phyloP scores from a whole-genome alignment of 2,329 filamentous ascomycete species.

The Aureobasidium namibiae region DNA sequence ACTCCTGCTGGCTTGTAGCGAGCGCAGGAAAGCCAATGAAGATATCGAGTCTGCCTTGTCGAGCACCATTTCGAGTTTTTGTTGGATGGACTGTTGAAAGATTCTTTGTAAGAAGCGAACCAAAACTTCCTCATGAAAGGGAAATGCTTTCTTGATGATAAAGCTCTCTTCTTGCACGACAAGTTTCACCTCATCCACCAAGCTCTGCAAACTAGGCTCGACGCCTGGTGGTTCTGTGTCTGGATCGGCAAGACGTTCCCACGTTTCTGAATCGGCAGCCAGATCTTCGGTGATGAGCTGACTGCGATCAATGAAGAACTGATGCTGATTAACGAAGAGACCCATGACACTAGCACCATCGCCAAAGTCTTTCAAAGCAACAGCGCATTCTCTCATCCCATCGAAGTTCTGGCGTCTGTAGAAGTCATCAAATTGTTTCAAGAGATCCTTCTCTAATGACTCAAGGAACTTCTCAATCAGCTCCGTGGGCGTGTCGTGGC shows the following conservation, averaged over 20 bases:
- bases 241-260: slow-evolving; percentile 89
- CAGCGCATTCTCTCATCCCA: slow-evolving; percentile 95
- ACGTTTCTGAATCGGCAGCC: slow-evolving; percentile 59
- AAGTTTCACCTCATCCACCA: slow-evolving; percentile 89
- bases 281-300: slow-evolving; percentile 87
- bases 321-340: slow-evolving; percentile 95
- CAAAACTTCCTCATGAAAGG: slow-evolving; percentile 89
- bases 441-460: slow-evolving; percentile 84
- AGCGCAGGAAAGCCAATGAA: slow-evolving; percentile 81
- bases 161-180: slow-evolving; percentile 96
- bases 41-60: slow-evolving; percentile 92
- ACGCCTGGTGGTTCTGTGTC: slow-evolving; percentile 86
- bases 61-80: slow-evolving; percentile 87
- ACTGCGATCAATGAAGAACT: slow-evolving; percentile 96
- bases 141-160: slow-evolving; percentile 93
- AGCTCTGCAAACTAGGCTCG: slow-evolving; percentile 81
- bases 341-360: slow-evolving; percentile 92
- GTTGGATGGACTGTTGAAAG: slow-evolving; percentile 97
- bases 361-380: slow-evolving; percentile 90
- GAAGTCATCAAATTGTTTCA: slow-evolving; percentile 96
- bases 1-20: slow-evolving; percentile 78
- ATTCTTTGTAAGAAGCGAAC: slow-evolving; percentile 89
- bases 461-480: slow-evolving; percentile 96
- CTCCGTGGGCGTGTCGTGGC: slow-evolving; percentile 43
- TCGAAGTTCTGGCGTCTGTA: slow-evolving; percentile 93